Evolutionary conservation across 2,329 filamentous ascomycete genomes (phyloP).

Genomic region (Myriosclerotinia scirpicola): DNA sequence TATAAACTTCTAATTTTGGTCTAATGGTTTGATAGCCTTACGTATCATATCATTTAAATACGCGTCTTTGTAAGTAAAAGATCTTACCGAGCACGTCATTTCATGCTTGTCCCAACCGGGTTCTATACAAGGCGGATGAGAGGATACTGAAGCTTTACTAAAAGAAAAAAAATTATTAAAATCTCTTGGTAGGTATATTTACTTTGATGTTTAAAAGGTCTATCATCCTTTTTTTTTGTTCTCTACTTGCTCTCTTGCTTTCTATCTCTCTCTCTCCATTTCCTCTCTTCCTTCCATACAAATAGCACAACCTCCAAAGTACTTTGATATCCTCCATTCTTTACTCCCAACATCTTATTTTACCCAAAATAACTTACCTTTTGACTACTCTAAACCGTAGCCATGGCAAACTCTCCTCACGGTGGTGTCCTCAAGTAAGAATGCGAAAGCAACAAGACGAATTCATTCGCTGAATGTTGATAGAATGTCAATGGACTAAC

Average conservation of each 20-base stretch:
- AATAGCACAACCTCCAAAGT: not conserved
- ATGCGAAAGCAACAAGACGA: not conserved
- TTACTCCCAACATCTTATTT: not conserved
- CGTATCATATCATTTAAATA: constrained; percentile 17
- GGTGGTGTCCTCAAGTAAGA: constrained; percentile 84
- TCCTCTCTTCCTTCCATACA: constrained; percentile 18
- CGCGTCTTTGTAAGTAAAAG: constrained; percentile 14
- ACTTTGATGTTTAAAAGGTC: not conserved
- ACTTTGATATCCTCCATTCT: constrained; percentile 14
- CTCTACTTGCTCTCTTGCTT: not conserved
- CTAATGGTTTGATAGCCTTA: constrained; percentile 10
- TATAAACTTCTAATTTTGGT: not conserved
- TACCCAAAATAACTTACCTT: not conserved
- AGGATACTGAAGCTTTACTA: constrained; percentile 8
- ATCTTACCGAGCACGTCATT: constrained; percentile 22
- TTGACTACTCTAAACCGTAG: constrained; percentile 32
- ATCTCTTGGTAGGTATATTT: constrained; percentile 8
- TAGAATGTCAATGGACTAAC: constrained; percentile 12
- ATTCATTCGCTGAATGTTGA: not conserved
- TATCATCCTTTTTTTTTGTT: not conserved
- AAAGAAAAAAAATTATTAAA: constrained; percentile 13
- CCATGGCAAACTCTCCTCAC: constrained; percentile 71
- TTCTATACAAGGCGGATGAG: constrained; percentile 14
- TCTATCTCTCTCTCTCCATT: constrained; percentile 3
- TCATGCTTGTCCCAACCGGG: constrained; percentile 6